Percentiles rank a stretch among this genome's conserved stretches.
phyloP scores from a whole-genome alignment of 2,329 filamentous ascomycete genomes.

The Sporothrix schenckii region DNA sequence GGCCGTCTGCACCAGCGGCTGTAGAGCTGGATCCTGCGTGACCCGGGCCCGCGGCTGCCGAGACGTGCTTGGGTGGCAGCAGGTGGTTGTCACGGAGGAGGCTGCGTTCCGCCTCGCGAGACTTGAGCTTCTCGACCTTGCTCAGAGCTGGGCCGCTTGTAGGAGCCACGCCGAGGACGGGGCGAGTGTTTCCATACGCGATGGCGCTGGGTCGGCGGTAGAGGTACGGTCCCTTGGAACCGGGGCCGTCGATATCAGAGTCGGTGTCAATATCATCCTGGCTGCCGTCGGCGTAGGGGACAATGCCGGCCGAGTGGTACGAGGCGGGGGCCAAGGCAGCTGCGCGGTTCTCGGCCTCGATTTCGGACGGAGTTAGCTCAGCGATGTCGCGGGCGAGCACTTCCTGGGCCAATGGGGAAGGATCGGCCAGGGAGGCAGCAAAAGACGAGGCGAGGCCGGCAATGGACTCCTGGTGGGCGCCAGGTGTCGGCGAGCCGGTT shows the following conservation, averaged over 20 bases:
- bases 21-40: neutral
- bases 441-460: slow-evolving; percentile 41
- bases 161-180: slow-evolving; percentile 64
- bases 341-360: slow-evolving; percentile 34
- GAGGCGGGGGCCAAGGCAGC: slow-evolving; percentile 20
- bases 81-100: slow-evolving; percentile 68
- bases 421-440: slow-evolving; percentile 58
- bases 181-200: slow-evolving; percentile 70
- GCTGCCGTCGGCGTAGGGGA: slow-evolving; percentile 40
- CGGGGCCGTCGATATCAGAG: slow-evolving; percentile 45
- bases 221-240: slow-evolving; percentile 51
- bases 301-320: slow-evolving; percentile 29
- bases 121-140: slow-evolving; percentile 58
- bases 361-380: slow-evolving; percentile 62
- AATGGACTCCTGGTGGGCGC: slow-evolving; percentile 31
- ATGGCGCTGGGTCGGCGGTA: slow-evolving; percentile 80
- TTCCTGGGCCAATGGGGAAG: slow-evolving; percentile 68
- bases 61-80: slow-evolving; percentile 61
- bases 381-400: slow-evolving; percentile 68
- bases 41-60: slow-evolving; percentile 34
- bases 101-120: slow-evolving; percentile 61
- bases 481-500: slow-evolving; percentile 26
- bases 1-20: neutral
- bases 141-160: slow-evolving; percentile 55
- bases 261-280: slow-evolving; percentile 39